These are phyloP conservation scores for Cystobasidium tubakii DNA, from an alignment of 768 basidiomycete species.

Conservation along the genomic window DNA sequence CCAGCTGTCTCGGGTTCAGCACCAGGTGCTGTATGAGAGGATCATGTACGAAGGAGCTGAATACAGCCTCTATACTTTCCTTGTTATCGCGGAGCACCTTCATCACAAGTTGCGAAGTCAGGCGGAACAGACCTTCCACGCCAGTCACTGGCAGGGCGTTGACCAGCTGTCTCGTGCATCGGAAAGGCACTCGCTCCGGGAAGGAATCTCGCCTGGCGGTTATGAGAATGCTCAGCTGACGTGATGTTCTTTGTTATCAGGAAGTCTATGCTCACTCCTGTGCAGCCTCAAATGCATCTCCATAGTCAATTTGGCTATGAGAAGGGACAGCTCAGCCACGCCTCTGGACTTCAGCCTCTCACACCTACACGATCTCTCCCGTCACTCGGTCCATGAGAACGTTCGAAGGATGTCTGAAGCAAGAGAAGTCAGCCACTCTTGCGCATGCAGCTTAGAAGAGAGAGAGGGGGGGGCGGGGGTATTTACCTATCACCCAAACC, in stretches of 20 bases:
- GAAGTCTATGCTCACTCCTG: conserved; percentile 49
- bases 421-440: too few relatives aligned
- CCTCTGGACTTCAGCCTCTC: conserved; percentile 44
- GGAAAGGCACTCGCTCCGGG: conserved; percentile 51
- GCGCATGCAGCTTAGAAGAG: too few relatives aligned
- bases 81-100: conserved; percentile 48
- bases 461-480: too few relatives aligned
- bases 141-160: conserved; percentile 49
- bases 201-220: not conserved
- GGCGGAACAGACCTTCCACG: conserved; percentile 48
- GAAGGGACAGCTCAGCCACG: conserved; percentile 46
- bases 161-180: conserved; percentile 51
- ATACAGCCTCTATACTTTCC: conserved; percentile 49
- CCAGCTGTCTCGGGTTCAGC: conserved; percentile 21
- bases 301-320: conserved; percentile 49
- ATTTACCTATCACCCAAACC: conserved; percentile 48
- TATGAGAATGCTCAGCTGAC: too few relatives aligned
- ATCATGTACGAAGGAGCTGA: conserved; percentile 52
- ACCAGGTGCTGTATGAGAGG: conserved; percentile 45
- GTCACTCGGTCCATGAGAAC: conserved; percentile 41
- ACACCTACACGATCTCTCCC: conserved; percentile 41
- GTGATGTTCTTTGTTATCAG: not conserved
- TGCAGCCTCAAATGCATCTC: conserved; percentile 49
- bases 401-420: conserved; percentile 51
- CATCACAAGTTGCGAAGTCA: conserved; percentile 49